Evolutionary conservation across 495 filamentous ascomycete genomes (phyloP).

Genomic region (Penicillium steckii): DNA sequence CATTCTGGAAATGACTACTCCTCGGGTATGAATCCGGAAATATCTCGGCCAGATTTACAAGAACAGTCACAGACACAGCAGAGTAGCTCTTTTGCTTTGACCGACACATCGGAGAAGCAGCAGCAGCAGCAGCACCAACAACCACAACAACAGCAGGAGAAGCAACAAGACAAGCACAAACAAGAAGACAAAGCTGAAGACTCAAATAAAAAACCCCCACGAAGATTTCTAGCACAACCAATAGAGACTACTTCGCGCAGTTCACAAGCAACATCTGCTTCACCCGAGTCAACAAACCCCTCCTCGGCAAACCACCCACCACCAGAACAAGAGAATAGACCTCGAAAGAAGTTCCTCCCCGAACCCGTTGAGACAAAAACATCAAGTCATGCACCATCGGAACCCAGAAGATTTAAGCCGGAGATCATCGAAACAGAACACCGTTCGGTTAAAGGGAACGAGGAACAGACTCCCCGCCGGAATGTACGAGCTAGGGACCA

Average conservation of each 20-base stretch:
- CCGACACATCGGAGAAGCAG: neutral
- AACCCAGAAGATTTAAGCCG: conserved; percentile 52
- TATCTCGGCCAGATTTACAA: too few relatives aligned
- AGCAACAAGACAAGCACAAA: too few relatives aligned
- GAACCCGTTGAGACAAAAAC: conserved; percentile 31
- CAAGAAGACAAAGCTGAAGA: neutral
- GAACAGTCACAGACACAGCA: neutral
- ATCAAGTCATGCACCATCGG: conserved; percentile 16
- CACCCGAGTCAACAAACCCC: neutral
- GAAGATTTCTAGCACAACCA: conserved; percentile 57
- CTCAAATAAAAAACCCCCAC: neutral
- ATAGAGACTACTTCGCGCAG: conserved; percentile 65
- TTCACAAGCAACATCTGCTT: conserved; percentile 39
- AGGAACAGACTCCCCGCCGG: conserved; percentile 23
- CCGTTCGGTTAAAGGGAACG: conserved; percentile 41
- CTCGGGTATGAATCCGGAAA: too few relatives aligned
- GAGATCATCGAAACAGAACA: conserved; percentile 57
- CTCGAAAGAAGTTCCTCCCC: conserved; percentile 22
- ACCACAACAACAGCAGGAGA: too few relatives aligned
- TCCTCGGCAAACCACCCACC: neutral
- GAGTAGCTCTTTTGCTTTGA: too few relatives aligned
- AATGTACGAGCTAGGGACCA: neutral
- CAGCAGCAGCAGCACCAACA: too few relatives aligned
- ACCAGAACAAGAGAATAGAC: neutral
- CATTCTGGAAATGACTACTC: too few relatives aligned